phyloP scores from a whole-genome alignment of 116 monocot genomes.

The Phalaenopsis hybrid region DNA sequence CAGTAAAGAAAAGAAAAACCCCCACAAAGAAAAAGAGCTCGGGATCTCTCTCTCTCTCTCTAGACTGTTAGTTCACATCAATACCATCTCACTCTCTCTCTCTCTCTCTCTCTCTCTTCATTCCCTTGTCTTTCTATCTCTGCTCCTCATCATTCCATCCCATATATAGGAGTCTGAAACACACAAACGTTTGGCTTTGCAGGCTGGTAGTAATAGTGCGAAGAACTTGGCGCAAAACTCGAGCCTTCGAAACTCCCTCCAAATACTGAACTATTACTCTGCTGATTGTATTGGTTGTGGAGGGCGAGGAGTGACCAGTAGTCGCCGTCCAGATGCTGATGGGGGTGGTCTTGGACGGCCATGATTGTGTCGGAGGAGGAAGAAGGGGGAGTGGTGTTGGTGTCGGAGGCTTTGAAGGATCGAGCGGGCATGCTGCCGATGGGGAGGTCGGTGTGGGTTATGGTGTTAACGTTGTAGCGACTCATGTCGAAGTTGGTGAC shows the following conservation, averaged over 20 bases:
- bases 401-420: slow-evolving; percentile 23
- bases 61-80: slow-evolving; percentile 8
- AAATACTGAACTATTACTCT: background rate
- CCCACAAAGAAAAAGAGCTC: slow-evolving; percentile 7
- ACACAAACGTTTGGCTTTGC: slow-evolving; percentile 44
- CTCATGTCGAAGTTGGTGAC: slow-evolving; percentile 99
- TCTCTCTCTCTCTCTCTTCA: background rate
- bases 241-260: slow-evolving; percentile 30
- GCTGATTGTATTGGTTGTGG: slow-evolving; percentile 45
- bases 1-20: slow-evolving; percentile 19
- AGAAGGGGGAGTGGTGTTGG: slow-evolving; percentile 7
- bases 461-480: slow-evolving; percentile 88
- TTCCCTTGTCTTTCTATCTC: background rate
- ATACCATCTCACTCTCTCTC: no score
- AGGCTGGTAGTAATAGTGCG: slow-evolving; percentile 28
- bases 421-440: slow-evolving; percentile 56
- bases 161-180: slow-evolving; percentile 77
- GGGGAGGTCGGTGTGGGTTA: slow-evolving; percentile 70
- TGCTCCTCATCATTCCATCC: slow-evolving; percentile 63
- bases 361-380: slow-evolving; percentile 33
- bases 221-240: slow-evolving; percentile 11
- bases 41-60: background rate
- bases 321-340: slow-evolving; percentile 20
- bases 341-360: slow-evolving; percentile 3
- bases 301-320: slow-evolving; percentile 70